Conservation (phyloP, 148 eudicot genomes). For the Chenopodium formosanum region DNA sequence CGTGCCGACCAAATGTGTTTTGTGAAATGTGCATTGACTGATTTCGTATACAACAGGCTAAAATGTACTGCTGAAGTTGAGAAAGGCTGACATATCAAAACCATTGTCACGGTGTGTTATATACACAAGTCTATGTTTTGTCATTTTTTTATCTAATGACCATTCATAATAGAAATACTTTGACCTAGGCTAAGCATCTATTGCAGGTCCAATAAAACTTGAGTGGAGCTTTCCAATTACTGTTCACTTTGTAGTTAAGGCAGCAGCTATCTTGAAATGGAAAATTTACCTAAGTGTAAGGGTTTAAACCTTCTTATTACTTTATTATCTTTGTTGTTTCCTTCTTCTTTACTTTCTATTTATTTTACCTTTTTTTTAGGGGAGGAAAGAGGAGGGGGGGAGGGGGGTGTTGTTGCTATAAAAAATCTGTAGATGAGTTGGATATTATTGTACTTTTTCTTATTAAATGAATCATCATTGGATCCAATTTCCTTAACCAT, state of each 20-base stretch:
- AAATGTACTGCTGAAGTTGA: background rate
- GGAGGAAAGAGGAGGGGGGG: too few relatives aligned
- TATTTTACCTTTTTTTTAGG: background rate
- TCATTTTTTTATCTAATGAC: background rate
- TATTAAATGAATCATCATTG: background rate
- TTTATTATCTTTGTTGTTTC: background rate
- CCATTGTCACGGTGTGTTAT: conserved; percentile 26
- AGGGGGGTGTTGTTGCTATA: background rate
- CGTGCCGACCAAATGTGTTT: background rate
- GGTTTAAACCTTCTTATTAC: conserved; percentile 6
- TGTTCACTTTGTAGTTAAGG: conserved; percentile 10
- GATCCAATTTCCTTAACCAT: background rate
- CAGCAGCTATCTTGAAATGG: conserved; percentile 6
- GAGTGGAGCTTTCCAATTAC: conserved; percentile 7
- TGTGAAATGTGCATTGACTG: background rate
- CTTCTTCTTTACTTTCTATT: background rate
- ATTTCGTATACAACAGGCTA: background rate
- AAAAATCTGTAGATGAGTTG: background rate
- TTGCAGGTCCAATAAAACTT: conserved; percentile 13
- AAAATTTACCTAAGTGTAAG: conserved; percentile 16
- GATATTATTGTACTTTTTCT: background rate
- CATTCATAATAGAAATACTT: background rate
- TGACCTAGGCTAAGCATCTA: background rate
- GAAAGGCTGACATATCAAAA: background rate
- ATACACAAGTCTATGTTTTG: background rate